Evolutionary conservation across 2,329 filamentous ascomycete species (phyloP), one percentile per base, ranked within the genome.

Genomic region (Furcasterigmium sp.): DNA sequence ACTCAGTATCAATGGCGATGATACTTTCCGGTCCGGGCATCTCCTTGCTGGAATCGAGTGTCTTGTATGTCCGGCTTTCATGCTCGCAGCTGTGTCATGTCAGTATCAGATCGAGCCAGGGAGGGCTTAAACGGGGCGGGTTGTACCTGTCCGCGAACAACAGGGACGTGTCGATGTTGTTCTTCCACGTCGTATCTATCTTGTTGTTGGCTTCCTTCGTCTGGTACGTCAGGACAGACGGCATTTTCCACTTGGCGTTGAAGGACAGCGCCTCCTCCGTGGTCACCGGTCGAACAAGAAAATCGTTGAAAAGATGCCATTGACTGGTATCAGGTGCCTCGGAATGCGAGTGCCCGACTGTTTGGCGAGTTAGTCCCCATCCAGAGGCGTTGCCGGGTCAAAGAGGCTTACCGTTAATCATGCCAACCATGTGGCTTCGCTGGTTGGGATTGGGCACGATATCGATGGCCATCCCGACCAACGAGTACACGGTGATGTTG

Each of bases 271-370:
- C 94, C 59, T 98, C 91, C 48, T 90, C 84, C 21, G 80, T 77
- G 25, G 84, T 80, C 14, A 95, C 80, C 9, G 85, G 82, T 11
- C 87, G 81, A 18, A 98, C 94, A 28, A 95, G 68, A 56, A 98
- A 98, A 64, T 98, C 93, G 54, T 98, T 98, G 69, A 98, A 96
- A 1, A 98, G 67, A 64, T 97, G 89, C 94, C 94, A 98, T 53
- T 85, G 84, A 55, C 80, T 84, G 50, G 81, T 75, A 4, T 69
- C 70, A 1, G 80, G 74, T 1, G 76, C 61, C 34, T 77, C 71
- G 0, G 74, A 70, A 43, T 81, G 79, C 0, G 86, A 80, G 41
- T 88, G 81, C 11, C 78, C 78, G 45, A 86, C 84, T 85, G 43
- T 14, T n/a, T n/a, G n/a, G n/a, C n/a, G n/a, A n/a, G n/a, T n/a